Evolutionary conservation across 768 basidiomycete species (phyloP), one percentile per base, ranked within the genome.

Genomic region (Imleria badia): DNA sequence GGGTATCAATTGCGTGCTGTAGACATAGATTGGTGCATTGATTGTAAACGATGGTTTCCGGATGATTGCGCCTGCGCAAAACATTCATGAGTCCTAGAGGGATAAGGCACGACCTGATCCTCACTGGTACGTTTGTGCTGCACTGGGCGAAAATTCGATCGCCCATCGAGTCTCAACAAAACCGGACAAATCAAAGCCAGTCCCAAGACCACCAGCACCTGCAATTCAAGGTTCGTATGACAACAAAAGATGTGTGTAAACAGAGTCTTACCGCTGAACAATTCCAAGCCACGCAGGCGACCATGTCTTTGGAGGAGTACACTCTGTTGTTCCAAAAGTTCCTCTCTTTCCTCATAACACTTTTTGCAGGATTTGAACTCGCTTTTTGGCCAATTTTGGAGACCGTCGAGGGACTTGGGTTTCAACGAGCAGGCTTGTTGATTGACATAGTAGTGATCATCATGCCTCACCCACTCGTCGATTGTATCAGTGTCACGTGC

Each of bases 141-240:
- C 87, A 51, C 84, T 75, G 15, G 80, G 77, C 1, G 78, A 80
- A 58, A 78, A 81, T 64, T 91, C 89, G 0, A 90, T 76, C 0
- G 87, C 89, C 76, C 85, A 88, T 60, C 73, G 76, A 1, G 85
- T 86, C 17, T 85, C 73, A 8, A 89, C 80, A 66, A 80, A 82
- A 0, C 78, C 77, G 7, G 85, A 83, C 58, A 83, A 62, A 45
- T 82, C 76, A 53, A 91, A 72, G 2, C 89, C 89, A 34, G 82
- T 79, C 4, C 86, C 85, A 7, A 91, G 76, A 3, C 89, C 89
- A 47, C 89, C 89, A 35, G 87, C 89, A 66, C 88, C 87, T 89
- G 53, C 15, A 42, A 50, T 45, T 9, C 30, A 30, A 31, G 3
- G 40, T 63, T 9, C 45, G 23, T 39, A 40, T 23, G 15, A 43